Evolutionary conservation across 129 eudicot genomes (phyloP).

Genomic region (Arctium minus): DNA sequence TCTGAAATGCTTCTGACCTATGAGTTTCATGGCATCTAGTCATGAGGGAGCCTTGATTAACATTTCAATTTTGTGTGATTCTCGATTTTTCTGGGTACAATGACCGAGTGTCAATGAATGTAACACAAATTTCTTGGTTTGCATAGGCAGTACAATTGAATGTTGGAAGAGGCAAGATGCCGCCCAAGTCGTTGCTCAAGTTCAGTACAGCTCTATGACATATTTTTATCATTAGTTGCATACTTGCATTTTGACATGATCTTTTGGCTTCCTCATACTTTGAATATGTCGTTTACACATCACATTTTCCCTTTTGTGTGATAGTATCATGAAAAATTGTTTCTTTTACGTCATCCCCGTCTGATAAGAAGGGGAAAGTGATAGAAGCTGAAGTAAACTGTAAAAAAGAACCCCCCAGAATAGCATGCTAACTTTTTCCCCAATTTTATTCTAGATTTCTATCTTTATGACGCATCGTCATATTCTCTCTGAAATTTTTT

Average conservation of each 20-base stretch:
- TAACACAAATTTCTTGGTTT: constrained; percentile 13
- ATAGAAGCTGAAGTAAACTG: background rate
- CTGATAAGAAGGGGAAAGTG: background rate
- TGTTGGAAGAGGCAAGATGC: constrained; percentile 94
- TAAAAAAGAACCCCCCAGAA: background rate
- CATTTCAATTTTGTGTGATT: background rate
- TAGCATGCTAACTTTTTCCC: background rate
- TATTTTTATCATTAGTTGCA: background rate
- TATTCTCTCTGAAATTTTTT: constrained; percentile 18
- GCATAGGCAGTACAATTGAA: constrained; percentile 80
- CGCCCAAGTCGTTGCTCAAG: constrained; percentile 81
- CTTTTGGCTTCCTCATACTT: background rate
- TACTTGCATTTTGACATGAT: background rate
- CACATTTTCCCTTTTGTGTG: background rate
- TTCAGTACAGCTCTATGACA: constrained; percentile 23
- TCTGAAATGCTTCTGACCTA: background rate
- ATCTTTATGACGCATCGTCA: background rate
- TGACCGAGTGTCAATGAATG: background rate
- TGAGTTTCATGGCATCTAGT: background rate
- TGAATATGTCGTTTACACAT: background rate
- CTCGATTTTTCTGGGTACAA: background rate
- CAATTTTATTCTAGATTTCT: background rate
- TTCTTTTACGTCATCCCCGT: background rate
- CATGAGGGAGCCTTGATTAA: background rate
- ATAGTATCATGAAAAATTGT: background rate